Percentiles rank a stretch among this genome's conserved stretches.
phyloP scores from a whole-genome alignment of 1,284 basidiomycete species.

The Pseudozyma tsukubaensis region DNA sequence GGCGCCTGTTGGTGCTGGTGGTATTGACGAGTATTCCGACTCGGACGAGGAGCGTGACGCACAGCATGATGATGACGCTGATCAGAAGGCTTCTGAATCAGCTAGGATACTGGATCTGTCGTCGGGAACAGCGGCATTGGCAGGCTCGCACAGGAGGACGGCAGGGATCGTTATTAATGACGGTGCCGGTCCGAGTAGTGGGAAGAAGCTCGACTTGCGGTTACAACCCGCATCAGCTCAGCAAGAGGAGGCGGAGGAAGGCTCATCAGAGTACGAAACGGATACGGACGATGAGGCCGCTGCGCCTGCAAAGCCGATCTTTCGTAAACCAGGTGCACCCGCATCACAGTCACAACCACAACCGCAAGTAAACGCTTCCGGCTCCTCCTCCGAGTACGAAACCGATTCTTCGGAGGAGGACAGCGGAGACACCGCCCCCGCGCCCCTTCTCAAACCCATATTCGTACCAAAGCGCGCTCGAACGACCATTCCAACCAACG shows the following conservation, averaged over 20 bases:
- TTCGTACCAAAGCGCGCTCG: conserved; percentile 85
- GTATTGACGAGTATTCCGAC: conserved; percentile 35
- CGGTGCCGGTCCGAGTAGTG: conserved; percentile 10
- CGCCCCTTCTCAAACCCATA: conserved; percentile 82
- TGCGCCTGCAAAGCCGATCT: conserved; percentile 42
- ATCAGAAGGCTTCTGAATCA: background rate
- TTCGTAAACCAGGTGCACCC: conserved; percentile 36
- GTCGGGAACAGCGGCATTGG: conserved; percentile 14
- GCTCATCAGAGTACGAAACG: conserved; percentile 71
- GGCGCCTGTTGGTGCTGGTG: conserved; percentile 48
- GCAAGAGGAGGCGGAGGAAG: conserved; percentile 1
- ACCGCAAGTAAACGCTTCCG: conserved; percentile 3
- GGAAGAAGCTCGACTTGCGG: conserved; percentile 42
- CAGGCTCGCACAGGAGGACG: conserved; percentile 9
- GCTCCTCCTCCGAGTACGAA: conserved; percentile 71
- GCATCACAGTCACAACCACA: conserved; percentile 4
- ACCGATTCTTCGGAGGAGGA: conserved; percentile 72
- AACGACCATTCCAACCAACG: conserved; percentile 16
- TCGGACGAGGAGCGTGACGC: conserved; percentile 35
- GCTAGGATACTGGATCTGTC: conserved; percentile 9
- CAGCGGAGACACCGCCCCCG: conserved; percentile 69
- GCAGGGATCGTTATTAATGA: conserved; percentile 23
- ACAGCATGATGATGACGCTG: background rate
- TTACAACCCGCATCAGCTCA: conserved; percentile 2
- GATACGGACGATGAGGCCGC: conserved; percentile 71